Percentiles rank a stretch among this genome's conserved stretches.
Conservation (phyloP, 345 rosid genomes). For the Populus tremula region DNA sequence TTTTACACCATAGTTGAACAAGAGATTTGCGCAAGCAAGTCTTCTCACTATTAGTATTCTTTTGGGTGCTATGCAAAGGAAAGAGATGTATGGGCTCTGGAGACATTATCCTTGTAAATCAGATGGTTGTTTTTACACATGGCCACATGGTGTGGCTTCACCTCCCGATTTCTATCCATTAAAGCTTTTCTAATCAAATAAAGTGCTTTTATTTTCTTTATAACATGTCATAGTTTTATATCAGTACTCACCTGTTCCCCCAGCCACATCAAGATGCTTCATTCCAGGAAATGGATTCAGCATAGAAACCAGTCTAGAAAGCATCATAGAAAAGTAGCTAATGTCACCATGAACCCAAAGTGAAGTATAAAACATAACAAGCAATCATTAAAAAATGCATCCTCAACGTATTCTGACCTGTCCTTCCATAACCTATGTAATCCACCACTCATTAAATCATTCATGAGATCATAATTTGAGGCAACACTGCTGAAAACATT, state of each 20-base stretch:
- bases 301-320: conserved; percentile 71
- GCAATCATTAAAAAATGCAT: not conserved
- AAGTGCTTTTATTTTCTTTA: not conserved
- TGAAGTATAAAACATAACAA: conserved; percentile 4
- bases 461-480: conserved; percentile 72
- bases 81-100: too few relatives aligned
- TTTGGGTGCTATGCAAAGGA: too few relatives aligned
- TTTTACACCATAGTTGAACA: too few relatives aligned
- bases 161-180: too few relatives aligned
- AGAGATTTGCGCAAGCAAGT: too few relatives aligned
- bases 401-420: conserved; percentile 42
- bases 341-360: conserved; percentile 5
- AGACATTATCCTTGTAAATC: too few relatives aligned
- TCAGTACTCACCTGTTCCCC: conserved; percentile 67
- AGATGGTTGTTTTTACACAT: too few relatives aligned
- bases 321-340: conserved; percentile 5
- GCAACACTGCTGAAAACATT: conserved; percentile 86
- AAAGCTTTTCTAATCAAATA: too few relatives aligned
- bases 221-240: not conserved
- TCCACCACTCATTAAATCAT: conserved; percentile 94
- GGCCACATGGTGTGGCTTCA: too few relatives aligned
- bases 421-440: conserved; percentile 95
- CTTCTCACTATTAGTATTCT: too few relatives aligned
- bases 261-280: conserved; percentile 98
- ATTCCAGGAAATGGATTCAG: conserved; percentile 89